Base-by-base conservation (phyloP, 192 early-diverging fungal species). In the Coemansia umbellata region DNA sequence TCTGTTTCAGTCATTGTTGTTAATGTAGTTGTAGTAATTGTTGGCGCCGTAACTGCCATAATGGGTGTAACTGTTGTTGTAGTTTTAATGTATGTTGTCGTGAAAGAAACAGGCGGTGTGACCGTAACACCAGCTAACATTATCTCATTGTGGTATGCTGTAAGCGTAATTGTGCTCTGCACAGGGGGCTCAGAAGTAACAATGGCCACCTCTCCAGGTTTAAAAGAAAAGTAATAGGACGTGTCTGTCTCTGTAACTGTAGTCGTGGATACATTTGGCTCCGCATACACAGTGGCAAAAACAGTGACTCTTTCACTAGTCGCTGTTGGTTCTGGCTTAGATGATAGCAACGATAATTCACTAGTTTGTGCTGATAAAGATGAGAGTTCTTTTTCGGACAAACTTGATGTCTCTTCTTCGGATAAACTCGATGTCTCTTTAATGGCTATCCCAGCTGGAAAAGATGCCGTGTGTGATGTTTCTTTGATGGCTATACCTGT, bases 21-120 rank as follows among this genome's bases (percentile, higher is more conserved):
- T 3, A 43, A 26, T 11, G 30, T 35, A 0, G 54, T 47, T 32
- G 35, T 44, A 0, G 15, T 24, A 6, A 31, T 32, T 0, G 53
- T 43, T 4, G 53, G 36, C 27, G 41, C 17, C 11, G 39, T n/a
- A 1, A 26, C n/a, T 5, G 15, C 24, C 2, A 17, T 11, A 2
- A 39, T 30, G 18, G 37, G 51, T 17, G 31, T 26, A 37, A 42
- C 17, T 5, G 53, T 54, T 3, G 41, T 54, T 31, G 53, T 54
- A 0, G 10, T 4, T 45, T 22, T 45, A 13, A 45, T 6, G 2
- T 45, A 45, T 14, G 24, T 26, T 7, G 43, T 45, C 6, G 43
- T 27, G 43, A 5, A 17, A 1, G 13, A 18, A 42, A 24, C 41
- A 21, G 41, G 21, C 18, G 41, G 41, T 42, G 41, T 42, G 2